phyloP scores from a whole-genome alignment of 2,329 filamentous ascomycete species.

The Cercospora beticola region DNA sequence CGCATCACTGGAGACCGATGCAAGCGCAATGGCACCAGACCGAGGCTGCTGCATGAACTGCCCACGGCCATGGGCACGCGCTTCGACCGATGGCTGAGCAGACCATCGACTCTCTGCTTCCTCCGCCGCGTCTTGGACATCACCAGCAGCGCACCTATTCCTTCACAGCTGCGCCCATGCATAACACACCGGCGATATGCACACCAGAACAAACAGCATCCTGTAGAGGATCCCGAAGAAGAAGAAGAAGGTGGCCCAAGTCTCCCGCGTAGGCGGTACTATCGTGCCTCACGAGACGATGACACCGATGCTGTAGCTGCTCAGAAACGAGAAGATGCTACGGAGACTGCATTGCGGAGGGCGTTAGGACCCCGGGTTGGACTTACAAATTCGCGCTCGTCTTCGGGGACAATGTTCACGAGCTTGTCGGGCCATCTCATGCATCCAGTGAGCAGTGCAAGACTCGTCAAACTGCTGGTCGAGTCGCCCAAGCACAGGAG shows the following conservation, averaged over 20 bases:
- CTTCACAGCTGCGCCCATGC: not conserved
- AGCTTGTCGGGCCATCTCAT: not conserved
- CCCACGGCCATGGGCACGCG: slow-evolving; percentile 44
- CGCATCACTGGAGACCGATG: not conserved
- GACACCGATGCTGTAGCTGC: not conserved
- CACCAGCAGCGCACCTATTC: not conserved
- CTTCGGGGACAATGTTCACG: not conserved
- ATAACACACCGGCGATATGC: not conserved
- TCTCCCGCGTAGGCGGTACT: not conserved
- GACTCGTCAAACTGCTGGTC: slow-evolving; percentile 32
- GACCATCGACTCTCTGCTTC: slow-evolving; percentile 45
- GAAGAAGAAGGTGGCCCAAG: not conserved
- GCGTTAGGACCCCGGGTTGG: slow-evolving; percentile 5
- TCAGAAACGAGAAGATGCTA: slow-evolving; percentile 2
- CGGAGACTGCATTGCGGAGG: slow-evolving; percentile 20
- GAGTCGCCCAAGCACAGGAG: slow-evolving; percentile 33
- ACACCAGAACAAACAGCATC: not conserved
- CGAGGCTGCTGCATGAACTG: slow-evolving; percentile 29
- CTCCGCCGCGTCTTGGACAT: slow-evolving; percentile 36
- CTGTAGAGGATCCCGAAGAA: not conserved
- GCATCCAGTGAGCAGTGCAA: not conserved
- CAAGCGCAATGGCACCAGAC: slow-evolving; percentile 39
- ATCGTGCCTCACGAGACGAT: not conserved
- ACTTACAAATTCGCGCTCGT: not conserved
- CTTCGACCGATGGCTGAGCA: slow-evolving; percentile 48